Evolutionary conservation across 1,284 basidiomycete genomes (phyloP), one percentile per base, ranked within the genome.

Genomic region (Agroathelia rolfsii): DNA sequence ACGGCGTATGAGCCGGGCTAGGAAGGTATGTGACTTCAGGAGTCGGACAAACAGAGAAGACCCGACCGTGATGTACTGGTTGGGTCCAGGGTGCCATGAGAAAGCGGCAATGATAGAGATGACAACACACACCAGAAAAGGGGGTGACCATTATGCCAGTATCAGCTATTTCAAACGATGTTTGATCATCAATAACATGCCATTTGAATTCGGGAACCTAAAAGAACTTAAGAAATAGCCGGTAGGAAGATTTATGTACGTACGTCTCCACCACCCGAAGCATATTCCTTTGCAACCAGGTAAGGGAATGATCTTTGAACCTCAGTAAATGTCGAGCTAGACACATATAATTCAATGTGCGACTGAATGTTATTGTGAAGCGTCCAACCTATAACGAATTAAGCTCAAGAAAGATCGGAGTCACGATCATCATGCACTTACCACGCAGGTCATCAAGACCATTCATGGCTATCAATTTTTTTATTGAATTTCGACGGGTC

Each of bases 371-470:
- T 65, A 15, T 59, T 54, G 36, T 62, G 53, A 39, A 87, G 52
- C 2, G 84, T 88, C 85, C 84, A 88, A 24, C 69, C 82, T 85
- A 44, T 11, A 16, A 31, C 34, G 26, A 26, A 29, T 38, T 39
- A 39, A 32, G 25, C 36, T 37, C 36, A 35, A 36, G 28, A 17
- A 19, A 15, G 28, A 30, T 29, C 12, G 42, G 26, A 15, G 9
- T n/a, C 21, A 36, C 34, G 23, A 5, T 32, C 25, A 3, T 36
- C 21, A 37, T 19, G 32, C 18, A 47, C 57, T 39, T 42, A 79
- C 81, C 77, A 64, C 84, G 62, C 21, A 88, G 59, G 50, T 88
- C 85, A 54, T 88, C 84, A 36, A 88, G 49, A 3, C 85, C 85
- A 47, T 87, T 85, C 63, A 85, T 82, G 9, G 84, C 84, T 82